Percentiles rank a stretch among this genome's conserved stretches.
Evolutionary conservation across 805 yeast genomes (phyloP).

Genomic region (Candida oleophila): DNA sequence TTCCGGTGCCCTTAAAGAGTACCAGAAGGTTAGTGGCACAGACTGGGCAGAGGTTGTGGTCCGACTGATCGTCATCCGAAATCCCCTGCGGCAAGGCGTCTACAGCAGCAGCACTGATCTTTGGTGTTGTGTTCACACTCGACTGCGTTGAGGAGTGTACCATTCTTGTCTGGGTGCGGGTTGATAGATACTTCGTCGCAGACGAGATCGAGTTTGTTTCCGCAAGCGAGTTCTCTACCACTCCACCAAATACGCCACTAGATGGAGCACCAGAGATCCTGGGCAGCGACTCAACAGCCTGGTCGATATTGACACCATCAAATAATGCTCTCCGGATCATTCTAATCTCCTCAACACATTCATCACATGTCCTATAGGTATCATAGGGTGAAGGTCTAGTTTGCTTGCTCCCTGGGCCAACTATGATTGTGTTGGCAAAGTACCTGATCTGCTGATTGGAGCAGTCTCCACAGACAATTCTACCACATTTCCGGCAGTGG

Average conservation of each 20-base stretch:
- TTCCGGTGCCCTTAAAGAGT: conserved; percentile 16
- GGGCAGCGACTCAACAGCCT: not conserved
- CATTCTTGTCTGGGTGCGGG: conserved; percentile 17
- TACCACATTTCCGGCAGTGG: conserved; percentile 82
- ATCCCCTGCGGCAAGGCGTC: not conserved
- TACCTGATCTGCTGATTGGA: conserved; percentile 53
- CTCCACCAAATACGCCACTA: conserved; percentile 5
- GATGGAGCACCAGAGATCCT: conserved; percentile 1
- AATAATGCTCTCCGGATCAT: conserved; percentile 46
- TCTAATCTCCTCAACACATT: conserved; percentile 62
- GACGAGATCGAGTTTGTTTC: conserved; percentile 8
- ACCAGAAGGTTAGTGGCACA: conserved; percentile 33
- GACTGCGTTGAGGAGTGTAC: conserved; percentile 21
- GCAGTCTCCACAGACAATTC: conserved; percentile 72
- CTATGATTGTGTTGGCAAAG: conserved; percentile 59
- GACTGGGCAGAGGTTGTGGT: conserved; percentile 39
- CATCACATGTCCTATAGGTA: conserved; percentile 73
- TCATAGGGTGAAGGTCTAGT: conserved; percentile 51
- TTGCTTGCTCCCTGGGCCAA: conserved; percentile 49
- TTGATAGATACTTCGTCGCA: conserved; percentile 18
- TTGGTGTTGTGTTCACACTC: conserved; percentile 9
- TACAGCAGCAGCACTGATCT: conserved; percentile 1
- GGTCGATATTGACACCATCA: conserved; percentile 10
- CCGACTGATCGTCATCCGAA: conserved; percentile 23
- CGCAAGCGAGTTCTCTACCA: not conserved